Conservation (phyloP, 2,329 filamentous ascomycete species). For the Blastomyces emzantsi region DNA sequence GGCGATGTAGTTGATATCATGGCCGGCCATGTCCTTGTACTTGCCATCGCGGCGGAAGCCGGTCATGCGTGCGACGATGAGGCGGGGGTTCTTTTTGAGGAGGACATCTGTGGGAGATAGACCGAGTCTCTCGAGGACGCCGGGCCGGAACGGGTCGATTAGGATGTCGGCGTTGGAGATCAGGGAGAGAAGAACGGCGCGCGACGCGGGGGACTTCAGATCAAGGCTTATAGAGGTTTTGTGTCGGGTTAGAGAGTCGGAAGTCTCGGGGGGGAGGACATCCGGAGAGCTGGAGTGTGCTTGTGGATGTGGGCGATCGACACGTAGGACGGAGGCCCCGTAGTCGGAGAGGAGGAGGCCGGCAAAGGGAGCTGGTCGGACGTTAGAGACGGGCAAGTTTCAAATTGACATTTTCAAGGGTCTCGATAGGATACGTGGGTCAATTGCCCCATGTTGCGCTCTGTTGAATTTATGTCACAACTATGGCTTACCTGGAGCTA, state of each 20-base stretch:
- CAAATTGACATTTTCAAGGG: neutral
- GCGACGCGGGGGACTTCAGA: slow-evolving; percentile 58
- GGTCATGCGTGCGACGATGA: slow-evolving; percentile 79
- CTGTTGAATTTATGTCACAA: slow-evolving; percentile 24
- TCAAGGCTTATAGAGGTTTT: slow-evolving; percentile 75
- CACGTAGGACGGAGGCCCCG: slow-evolving; percentile 75
- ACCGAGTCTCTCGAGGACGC: slow-evolving; percentile 76
- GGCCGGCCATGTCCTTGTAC: slow-evolving; percentile 81
- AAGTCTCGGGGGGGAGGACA: slow-evolving; percentile 41
- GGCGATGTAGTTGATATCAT: slow-evolving; percentile 95
- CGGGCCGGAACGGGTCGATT: slow-evolving; percentile 89
- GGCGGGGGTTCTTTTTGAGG: slow-evolving; percentile 56
- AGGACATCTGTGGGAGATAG: slow-evolving; percentile 62
- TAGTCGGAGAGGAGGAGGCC: slow-evolving; percentile 84
- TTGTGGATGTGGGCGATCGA: slow-evolving; percentile 55
- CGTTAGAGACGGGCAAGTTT: slow-evolving; percentile 5
- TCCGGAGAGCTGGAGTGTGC: slow-evolving; percentile 26
- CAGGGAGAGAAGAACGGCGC: slow-evolving; percentile 58
- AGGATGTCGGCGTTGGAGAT: slow-evolving; percentile 61
- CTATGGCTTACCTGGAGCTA: slow-evolving; percentile 20
- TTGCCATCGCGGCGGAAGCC: slow-evolving; percentile 81
- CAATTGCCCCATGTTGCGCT: slow-evolving; percentile 15
- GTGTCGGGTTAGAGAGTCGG: slow-evolving; percentile 67
- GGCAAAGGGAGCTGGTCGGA: slow-evolving; percentile 63
- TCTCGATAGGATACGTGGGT: too few species aligned